Conservation (phyloP, 1,284 basidiomycete genomes). For the Sanguinoderma infundibulare region DNA sequence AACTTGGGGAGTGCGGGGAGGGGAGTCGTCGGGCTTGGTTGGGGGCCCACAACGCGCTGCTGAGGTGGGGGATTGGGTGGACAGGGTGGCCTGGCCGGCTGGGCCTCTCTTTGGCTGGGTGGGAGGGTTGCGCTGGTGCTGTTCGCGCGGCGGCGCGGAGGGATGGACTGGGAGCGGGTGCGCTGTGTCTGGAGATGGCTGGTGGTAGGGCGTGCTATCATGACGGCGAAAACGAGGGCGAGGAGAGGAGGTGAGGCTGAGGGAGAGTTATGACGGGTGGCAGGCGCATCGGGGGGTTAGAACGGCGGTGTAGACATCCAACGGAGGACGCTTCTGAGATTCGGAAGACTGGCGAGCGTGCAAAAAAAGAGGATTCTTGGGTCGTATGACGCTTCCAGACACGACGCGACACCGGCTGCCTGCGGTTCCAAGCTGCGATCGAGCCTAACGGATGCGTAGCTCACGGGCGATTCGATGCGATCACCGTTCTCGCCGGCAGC, state of each 20-base stretch:
- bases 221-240: slow-evolving; percentile 11
- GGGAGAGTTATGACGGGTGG: neutral
- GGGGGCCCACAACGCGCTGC: neutral
- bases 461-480: slow-evolving; percentile 20
- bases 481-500: slow-evolving; percentile 1
- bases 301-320: slow-evolving; percentile 16
- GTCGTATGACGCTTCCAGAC: slow-evolving; percentile 12
- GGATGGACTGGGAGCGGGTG: slow-evolving; percentile 18
- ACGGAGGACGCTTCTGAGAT: neutral
- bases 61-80: slow-evolving; percentile 5
- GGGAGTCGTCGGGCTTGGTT: neutral
- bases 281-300: slow-evolving; percentile 20
- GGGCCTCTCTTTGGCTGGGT: neutral
- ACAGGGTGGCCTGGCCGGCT: neutral
- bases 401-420: slow-evolving; percentile 3
- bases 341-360: slow-evolving; percentile 1
- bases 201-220: slow-evolving; percentile 18
- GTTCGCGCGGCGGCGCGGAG: slow-evolving; percentile 20
- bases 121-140: slow-evolving; percentile 13
- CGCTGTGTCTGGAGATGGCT: neutral
- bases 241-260: neutral
- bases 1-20: slow-evolving; percentile 13
- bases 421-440: slow-evolving; percentile 13
- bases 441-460: slow-evolving; percentile 12
- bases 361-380: slow-evolving; percentile 2